These are phyloP conservation scores for Diutina rugosa DNA, from an alignment of 1,139 yeast species.

Conservation along the genomic window DNA sequence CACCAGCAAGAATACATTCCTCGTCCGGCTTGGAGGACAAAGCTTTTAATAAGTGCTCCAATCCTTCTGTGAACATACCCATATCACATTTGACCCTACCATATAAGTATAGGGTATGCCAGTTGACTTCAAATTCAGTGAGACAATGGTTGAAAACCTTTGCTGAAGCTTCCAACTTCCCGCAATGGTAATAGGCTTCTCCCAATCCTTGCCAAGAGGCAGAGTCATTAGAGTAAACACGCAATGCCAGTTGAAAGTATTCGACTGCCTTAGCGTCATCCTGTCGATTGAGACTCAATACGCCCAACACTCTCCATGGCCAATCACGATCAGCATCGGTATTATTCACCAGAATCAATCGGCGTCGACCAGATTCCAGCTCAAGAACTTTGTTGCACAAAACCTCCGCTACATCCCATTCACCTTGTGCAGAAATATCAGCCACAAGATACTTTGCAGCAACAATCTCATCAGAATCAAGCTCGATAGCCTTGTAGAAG, in stretches of 20 bases:
- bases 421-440: constrained; percentile 49
- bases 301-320: constrained; percentile 86
- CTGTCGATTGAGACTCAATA: constrained; percentile 58
- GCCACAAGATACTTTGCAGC: constrained; percentile 68
- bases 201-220: constrained; percentile 92
- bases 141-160: constrained; percentile 68
- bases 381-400: constrained; percentile 52
- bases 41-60: constrained; percentile 22
- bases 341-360: constrained; percentile 24
- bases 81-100: constrained; percentile 45
- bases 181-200: constrained; percentile 79
- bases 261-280: constrained; percentile 75
- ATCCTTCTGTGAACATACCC: constrained; percentile 25
- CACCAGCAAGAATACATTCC: constrained; percentile 41
- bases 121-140: constrained; percentile 26
- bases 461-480: constrained; percentile 60
- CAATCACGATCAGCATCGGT: constrained; percentile 36
- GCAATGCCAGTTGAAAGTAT: constrained; percentile 76
- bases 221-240: constrained; percentile 52
- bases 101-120: constrained; percentile 55
- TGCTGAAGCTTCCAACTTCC: constrained; percentile 74
- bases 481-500: constrained; percentile 79
- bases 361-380: constrained; percentile 47
- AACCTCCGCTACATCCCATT: constrained; percentile 80
- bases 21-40: constrained; percentile 33